Conservation (phyloP, 139 green algal genomes). For the Diplosphaera chodatii region DNA sequence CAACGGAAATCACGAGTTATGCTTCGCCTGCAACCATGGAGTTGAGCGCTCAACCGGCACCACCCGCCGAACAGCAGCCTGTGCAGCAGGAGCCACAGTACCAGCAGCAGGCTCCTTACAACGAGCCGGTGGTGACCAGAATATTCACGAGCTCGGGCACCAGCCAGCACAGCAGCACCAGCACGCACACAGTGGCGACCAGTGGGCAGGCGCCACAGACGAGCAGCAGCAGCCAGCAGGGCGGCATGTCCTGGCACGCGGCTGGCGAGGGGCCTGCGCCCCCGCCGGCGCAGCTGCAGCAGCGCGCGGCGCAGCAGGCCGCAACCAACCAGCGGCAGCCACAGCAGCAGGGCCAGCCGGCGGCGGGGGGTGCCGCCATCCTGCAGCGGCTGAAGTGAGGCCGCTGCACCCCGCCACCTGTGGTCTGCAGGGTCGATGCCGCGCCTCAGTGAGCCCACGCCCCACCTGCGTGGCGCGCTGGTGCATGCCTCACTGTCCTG, state of each 20-base stretch:
- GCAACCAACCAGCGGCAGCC: too few species aligned
- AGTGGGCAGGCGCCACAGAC: too few species aligned
- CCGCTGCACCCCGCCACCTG: too few species aligned
- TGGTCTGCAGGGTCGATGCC: too few species aligned
- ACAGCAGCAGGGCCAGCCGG: conserved; percentile 4
- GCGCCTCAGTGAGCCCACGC: too few species aligned
- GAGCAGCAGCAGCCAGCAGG: background rate
- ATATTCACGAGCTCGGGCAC: background rate
- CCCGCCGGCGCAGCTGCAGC: background rate
- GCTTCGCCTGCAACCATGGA: too few species aligned
- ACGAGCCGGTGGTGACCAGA: background rate
- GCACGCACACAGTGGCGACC: background rate
- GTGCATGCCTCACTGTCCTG: too few species aligned
- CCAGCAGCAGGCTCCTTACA: background rate
- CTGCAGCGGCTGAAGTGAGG: conserved; percentile 37
- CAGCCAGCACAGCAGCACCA: background rate
- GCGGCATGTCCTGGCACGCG: background rate
- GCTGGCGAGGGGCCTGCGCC: too few species aligned
- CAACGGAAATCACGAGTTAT: too few species aligned
- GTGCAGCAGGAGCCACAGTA: background rate
- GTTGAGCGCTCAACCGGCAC: too few species aligned
- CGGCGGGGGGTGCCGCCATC: conserved; percentile 46
- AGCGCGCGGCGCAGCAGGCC: background rate
- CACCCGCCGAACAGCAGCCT: background rate
- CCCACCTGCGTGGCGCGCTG: background rate